phyloP scores from a whole-genome alignment of 2,329 filamentous ascomycete species.

The Penicillium capsulatum region DNA sequence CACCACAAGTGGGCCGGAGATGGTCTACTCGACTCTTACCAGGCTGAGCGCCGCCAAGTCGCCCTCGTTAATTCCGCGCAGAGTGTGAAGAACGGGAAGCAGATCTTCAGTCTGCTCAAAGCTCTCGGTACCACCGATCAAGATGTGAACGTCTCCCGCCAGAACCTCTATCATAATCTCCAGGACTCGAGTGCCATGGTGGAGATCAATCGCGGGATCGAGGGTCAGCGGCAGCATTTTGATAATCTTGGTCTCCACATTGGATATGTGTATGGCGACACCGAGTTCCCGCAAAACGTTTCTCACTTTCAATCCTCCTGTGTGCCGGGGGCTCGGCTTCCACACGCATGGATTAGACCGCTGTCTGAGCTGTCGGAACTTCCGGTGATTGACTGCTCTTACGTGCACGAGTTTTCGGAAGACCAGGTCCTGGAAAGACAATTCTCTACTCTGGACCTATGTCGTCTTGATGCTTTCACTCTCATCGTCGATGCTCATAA shows the following conservation, averaged over 20 bases:
- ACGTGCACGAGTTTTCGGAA: conserved; percentile 4
- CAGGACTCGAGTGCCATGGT: conserved; percentile 21
- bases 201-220: conserved; percentile 22
- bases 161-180: conserved; percentile 29
- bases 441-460: conserved; percentile 7
- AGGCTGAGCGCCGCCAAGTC: conserved; percentile 38
- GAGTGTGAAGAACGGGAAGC: conserved; percentile 44
- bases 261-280: conserved; percentile 42
- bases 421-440: conserved; percentile 2
- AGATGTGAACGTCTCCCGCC: too few relatives aligned
- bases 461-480: conserved; percentile 3
- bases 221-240: conserved; percentile 42
- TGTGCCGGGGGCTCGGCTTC: conserved; percentile 29
- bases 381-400: conserved; percentile 4
- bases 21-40: conserved; percentile 36
- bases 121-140: conserved; percentile 34
- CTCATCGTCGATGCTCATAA: conserved; percentile 1
- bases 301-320: conserved; percentile 40
- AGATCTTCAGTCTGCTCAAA: conserved; percentile 43
- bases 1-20: conserved; percentile 29
- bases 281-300: conserved; percentile 32
- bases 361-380: background rate
- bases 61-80: conserved; percentile 41
- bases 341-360: conserved; percentile 7
- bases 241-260: conserved; percentile 43